Percentiles rank a stretch among this genome's conserved stretches.
These are phyloP conservation scores for Lipomyces yamadae DNA, from an alignment of 805 yeast genomes.

Conservation along the genomic window DNA sequence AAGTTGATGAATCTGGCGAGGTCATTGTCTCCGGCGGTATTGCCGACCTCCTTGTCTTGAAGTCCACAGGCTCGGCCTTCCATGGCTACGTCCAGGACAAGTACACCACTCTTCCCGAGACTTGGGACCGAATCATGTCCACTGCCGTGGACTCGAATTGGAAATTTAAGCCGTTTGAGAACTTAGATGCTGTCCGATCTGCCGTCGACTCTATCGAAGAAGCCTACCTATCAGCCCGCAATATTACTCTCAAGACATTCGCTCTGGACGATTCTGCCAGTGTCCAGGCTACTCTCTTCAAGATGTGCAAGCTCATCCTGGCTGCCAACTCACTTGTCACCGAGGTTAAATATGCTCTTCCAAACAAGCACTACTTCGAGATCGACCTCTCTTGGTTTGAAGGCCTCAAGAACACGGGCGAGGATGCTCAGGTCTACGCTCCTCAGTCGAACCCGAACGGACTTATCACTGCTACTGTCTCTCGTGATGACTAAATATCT, in stretches of 20 bases:
- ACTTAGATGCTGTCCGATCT: slow-evolving; percentile 53
- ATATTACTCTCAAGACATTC: slow-evolving; percentile 72
- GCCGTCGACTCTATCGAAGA: slow-evolving; percentile 71
- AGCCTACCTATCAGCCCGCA: slow-evolving; percentile 65
- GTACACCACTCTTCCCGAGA: slow-evolving; percentile 83
- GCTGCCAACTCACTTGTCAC: slow-evolving; percentile 59
- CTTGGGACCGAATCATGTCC: slow-evolving; percentile 82
- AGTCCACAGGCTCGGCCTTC: slow-evolving; percentile 92
- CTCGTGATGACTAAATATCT: slow-evolving; percentile 54
- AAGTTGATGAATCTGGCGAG: slow-evolving; percentile 40
- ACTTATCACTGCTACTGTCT: slow-evolving; percentile 83
- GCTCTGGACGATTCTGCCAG: slow-evolving; percentile 90
- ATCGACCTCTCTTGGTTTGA: slow-evolving; percentile 79
- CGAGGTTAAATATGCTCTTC: slow-evolving; percentile 74
- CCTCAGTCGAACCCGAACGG: slow-evolving; percentile 93
- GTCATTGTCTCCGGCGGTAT: slow-evolving; percentile 56
- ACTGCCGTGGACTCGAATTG: slow-evolving; percentile 66
- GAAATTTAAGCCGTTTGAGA: slow-evolving; percentile 35
- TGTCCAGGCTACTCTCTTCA: slow-evolving; percentile 96
- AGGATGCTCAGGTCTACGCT: slow-evolving; percentile 79
- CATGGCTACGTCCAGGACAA: slow-evolving; percentile 86
- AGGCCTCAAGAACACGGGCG: slow-evolving; percentile 65
- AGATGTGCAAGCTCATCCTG: slow-evolving; percentile 80
- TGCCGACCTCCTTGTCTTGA: slow-evolving; percentile 59
- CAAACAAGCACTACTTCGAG: slow-evolving; percentile 90